A percentile compares a stretch with the other conserved stretches of the same genome.
These are phyloP conservation scores for Tetraselmis chui DNA, from an alignment of 139 green algal genomes.

Conservation along the genomic window DNA sequence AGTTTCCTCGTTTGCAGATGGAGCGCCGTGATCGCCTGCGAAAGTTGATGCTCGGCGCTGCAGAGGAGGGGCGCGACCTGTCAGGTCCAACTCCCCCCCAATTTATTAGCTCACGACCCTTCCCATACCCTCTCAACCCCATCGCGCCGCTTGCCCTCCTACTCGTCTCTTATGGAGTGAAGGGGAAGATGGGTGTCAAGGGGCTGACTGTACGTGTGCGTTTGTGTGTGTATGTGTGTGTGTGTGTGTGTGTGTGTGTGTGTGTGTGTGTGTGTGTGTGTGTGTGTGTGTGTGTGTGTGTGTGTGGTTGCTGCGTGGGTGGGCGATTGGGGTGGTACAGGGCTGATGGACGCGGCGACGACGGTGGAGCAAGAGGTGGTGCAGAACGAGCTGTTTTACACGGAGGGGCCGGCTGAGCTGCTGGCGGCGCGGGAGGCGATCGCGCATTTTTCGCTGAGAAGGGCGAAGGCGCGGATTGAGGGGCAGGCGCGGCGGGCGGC, in stretches of 20 bases:
- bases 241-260: too few relatives aligned
- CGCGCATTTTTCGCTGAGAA: conserved; percentile 66
- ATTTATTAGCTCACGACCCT: too few relatives aligned
- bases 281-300: too few relatives aligned
- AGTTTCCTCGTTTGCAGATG: conserved; percentile 50
- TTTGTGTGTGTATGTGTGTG: too few relatives aligned
- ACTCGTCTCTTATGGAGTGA: too few relatives aligned
- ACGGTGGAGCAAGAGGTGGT: neutral
- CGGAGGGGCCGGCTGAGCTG: conserved; percentile 68
- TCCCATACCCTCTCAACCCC: too few relatives aligned
- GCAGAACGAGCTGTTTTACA: conserved; percentile 88
- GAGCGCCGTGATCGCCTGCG: conserved; percentile 85
- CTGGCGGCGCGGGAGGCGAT: conserved; percentile 43
- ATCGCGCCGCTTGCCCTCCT: too few relatives aligned
- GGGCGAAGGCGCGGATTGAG: conserved; percentile 53
- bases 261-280: too few relatives aligned
- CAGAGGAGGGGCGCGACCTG: conserved; percentile 31
- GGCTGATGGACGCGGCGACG: neutral
- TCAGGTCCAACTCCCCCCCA: too few relatives aligned
- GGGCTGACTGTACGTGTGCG: conserved; percentile 9
- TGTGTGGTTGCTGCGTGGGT: too few relatives aligned
- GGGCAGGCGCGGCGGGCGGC: conserved; percentile 40
- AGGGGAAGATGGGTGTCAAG: conserved; percentile 30
- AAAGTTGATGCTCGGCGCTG: conserved; percentile 63
- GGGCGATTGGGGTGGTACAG: neutral